phyloP scores from a whole-genome alignment of 2,329 filamentous ascomycete genomes.

The Helicocarpus griseus region DNA sequence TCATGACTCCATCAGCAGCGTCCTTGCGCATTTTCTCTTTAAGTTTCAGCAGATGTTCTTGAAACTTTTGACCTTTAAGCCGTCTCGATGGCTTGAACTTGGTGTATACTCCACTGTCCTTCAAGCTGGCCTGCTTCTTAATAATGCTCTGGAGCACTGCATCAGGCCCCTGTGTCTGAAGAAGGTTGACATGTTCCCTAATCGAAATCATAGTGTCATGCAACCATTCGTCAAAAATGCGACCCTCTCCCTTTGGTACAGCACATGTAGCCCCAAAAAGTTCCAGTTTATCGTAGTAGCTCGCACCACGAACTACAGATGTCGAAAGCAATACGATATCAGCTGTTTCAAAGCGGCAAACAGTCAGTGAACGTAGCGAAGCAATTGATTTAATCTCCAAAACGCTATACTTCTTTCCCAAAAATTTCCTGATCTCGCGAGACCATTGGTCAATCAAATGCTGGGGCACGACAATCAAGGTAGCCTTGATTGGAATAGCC shows the following conservation, averaged over 20 bases:
- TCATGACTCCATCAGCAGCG: neutral
- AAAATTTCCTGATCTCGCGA: constrained; percentile 44
- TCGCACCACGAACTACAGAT: constrained; percentile 35
- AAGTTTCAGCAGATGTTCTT: constrained; percentile 12
- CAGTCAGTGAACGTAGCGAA: constrained; percentile 32
- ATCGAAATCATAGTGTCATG: constrained; percentile 34
- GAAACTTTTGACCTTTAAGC: constrained; percentile 21
- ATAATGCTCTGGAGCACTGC: constrained; percentile 24
- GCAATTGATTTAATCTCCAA: constrained; percentile 33
- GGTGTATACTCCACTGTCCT: constrained; percentile 30
- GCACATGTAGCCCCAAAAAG: constrained; percentile 40
- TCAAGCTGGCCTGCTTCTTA: constrained; percentile 20
- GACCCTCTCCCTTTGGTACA: constrained; percentile 30
- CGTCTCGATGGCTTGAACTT: constrained; percentile 27
- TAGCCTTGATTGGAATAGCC: constrained; percentile 43
- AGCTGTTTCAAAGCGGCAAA: constrained; percentile 38
- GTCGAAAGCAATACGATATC: constrained; percentile 49
- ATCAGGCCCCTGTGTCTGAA: constrained; percentile 22
- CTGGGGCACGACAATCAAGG: constrained; percentile 49
- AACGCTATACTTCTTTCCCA: constrained; percentile 35
- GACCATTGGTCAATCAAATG: constrained; percentile 51
- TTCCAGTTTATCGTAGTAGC: constrained; percentile 43
- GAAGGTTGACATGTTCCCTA: constrained; percentile 29
- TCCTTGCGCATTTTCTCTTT: constrained; percentile 6
- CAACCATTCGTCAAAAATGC: constrained; percentile 48